These are phyloP conservation scores for Tephrocybe sp. DNA, from an alignment of 768 basidiomycete species.

Conservation along the genomic window DNA sequence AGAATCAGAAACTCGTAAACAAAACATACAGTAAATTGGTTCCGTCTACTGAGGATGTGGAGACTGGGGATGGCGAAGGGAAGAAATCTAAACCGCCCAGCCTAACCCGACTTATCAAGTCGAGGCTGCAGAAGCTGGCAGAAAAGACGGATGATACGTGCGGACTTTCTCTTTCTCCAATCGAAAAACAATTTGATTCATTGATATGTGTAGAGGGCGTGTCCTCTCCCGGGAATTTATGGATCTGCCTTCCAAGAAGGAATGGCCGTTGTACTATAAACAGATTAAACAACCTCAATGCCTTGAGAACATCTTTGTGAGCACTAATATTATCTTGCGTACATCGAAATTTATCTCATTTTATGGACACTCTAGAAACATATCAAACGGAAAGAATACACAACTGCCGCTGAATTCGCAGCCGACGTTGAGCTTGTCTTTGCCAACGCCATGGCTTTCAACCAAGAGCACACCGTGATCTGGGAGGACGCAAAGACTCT, in stretches of 20 bases:
- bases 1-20: constrained; percentile 45
- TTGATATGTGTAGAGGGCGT: constrained; percentile 50
- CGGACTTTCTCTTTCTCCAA: constrained; percentile 22
- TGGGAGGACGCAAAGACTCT: constrained; percentile 76
- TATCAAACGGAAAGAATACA: constrained; percentile 78
- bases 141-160: constrained; percentile 71
- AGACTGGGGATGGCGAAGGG: constrained; percentile 36
- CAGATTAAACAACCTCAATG: constrained; percentile 78
- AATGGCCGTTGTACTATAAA: constrained; percentile 79
- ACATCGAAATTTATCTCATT: constrained; percentile 5
- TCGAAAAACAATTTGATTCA: background rate
- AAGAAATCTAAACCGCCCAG: constrained; percentile 59
- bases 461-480: constrained; percentile 79
- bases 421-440: constrained; percentile 90
- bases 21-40: constrained; percentile 47
- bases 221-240: constrained; percentile 73
- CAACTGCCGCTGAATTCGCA: constrained; percentile 64
- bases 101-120: constrained; percentile 64
- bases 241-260: constrained; percentile 77
- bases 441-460: constrained; percentile 85
- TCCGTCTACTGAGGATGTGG: constrained; percentile 37
- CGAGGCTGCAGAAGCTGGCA: constrained; percentile 67
- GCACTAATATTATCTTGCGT: constrained; percentile 23
- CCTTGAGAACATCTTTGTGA: constrained; percentile 71
- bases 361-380: constrained; percentile 51